Base-by-base conservation (phyloP, 2,329 filamentous ascomycete genomes). In the Mycosphaerella arachidis region DNA sequence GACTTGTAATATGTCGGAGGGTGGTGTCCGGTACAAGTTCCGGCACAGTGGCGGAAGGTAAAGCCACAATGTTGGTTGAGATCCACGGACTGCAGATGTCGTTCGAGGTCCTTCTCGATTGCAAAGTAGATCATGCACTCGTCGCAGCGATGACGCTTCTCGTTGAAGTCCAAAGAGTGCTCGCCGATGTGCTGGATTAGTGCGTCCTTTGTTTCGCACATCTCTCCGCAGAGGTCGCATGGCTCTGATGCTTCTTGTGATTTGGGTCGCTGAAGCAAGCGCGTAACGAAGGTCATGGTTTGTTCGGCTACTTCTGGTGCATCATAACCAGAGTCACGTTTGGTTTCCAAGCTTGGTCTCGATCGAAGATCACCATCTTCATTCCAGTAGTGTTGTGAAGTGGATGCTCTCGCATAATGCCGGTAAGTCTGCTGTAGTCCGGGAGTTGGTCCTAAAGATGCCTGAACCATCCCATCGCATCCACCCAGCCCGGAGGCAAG, bases 101-200 rank as follows among this genome's bases (percentile, higher is more conserved):
- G 60, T 30, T 62, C 56, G 9, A 64, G 57, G 46, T 67, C 65
- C 46, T 59, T 63, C 45, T 67, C 64, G 55, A 63, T 65, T 16
- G 65, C 65, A 53, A 67, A 67, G 52, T 59, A 67, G 57, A 67
- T 65, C 20, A 56, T 57, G 52, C 65, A 67, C 10, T 67, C 65
- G 31, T 67, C 63, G 58, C 65, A 67, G 33, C 61, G 60, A 57
- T 67, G 65, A 7, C 62, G 60, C 51, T 67, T 67, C 48, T 66
- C 63, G 33, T 59, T 58, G 52, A 67, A 67, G 51, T 67, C 64
- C 30, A 66, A 31, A 4, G 64, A 66, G 48, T 67, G 65, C 20
- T 62, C 53, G 35, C 65, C 65, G n/a, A 67, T 63, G 50, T 67
- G 65, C 30, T 61, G 57, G 3, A 58, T 58, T 29, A 67, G 59